These are phyloP conservation scores for Fusarium nanum DNA, from an alignment of 2,329 filamentous ascomycete species.

Conservation along the genomic window DNA sequence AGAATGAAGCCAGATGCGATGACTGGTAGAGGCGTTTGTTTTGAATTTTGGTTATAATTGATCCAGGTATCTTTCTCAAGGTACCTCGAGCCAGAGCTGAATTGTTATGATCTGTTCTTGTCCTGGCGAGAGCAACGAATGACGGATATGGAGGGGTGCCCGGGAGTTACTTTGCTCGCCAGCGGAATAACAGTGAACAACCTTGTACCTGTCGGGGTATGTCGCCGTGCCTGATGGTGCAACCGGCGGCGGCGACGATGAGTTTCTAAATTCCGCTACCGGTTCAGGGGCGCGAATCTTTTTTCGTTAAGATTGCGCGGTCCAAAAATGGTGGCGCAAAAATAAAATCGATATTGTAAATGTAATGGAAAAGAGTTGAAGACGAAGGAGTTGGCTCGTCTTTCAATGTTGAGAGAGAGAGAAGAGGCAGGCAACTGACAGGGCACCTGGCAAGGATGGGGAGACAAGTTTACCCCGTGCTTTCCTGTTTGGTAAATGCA, in stretches of 20 bases:
- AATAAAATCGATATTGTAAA: not conserved
- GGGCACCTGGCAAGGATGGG: not conserved
- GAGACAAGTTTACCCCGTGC: conserved; percentile 18
- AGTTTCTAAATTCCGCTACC: conserved; percentile 18
- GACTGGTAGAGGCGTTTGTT: not conserved
- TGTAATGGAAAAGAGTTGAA: conserved; percentile 9
- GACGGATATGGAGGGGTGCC: conserved; percentile 26
- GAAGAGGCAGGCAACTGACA: conserved; percentile 23
- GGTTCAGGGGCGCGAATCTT: not conserved
- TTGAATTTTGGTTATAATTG: not conserved
- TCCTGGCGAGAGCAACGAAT: conserved; percentile 22
- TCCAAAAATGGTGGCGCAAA: conserved; percentile 16
- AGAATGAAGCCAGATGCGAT: not conserved
- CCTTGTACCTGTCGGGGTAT: conserved; percentile 34
- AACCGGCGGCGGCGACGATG: conserved; percentile 28
- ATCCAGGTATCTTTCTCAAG: not conserved
- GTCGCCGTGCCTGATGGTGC: conserved; percentile 30
- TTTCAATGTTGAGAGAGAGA: conserved; percentile 7
- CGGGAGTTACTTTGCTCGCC: conserved; percentile 25
- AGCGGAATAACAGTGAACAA: conserved; percentile 5
- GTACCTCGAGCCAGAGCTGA: not conserved
- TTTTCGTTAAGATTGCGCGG: not conserved
- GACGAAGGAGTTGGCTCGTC: conserved; percentile 4
- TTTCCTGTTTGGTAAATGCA: conserved; percentile 26
- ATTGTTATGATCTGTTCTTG: conserved; percentile 7